These are phyloP conservation scores for Phyllachora maydis DNA, from an alignment of 2,329 filamentous ascomycete genomes.

Conservation along the genomic window DNA sequence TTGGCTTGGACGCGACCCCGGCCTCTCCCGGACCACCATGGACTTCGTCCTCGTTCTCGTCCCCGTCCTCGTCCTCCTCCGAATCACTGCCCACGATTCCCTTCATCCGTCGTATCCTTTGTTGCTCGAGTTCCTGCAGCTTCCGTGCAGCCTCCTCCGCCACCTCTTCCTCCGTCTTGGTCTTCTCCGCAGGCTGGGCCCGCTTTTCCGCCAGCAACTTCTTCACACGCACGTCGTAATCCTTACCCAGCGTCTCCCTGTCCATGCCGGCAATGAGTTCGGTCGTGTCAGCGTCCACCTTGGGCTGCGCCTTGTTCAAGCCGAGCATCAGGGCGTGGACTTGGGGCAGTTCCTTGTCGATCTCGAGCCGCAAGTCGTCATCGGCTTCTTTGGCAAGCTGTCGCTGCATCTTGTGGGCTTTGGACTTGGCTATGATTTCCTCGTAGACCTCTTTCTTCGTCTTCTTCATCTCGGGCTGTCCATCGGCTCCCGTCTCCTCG, in stretches of 20 bases:
- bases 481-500: slow-evolving; percentile 25
- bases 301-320: slow-evolving; percentile 18
- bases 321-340: slow-evolving; percentile 52
- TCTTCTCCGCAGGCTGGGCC: slow-evolving; percentile 68
- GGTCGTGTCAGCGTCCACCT: slow-evolving; percentile 11
- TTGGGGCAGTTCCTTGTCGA: slow-evolving; percentile 66
- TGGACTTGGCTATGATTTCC: slow-evolving; percentile 93
- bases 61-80: slow-evolving; percentile 30
- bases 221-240: slow-evolving; percentile 71
- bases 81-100: slow-evolving; percentile 55
- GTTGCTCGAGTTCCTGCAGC: slow-evolving; percentile 64
- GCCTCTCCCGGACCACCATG: too few relatives aligned
- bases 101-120: slow-evolving; percentile 67
- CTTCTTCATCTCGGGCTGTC: slow-evolving; percentile 68
- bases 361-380: slow-evolving; percentile 62
- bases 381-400: slow-evolving; percentile 88
- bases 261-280: slow-evolving; percentile 29
- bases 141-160: slow-evolving; percentile 56
- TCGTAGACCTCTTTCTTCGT: slow-evolving; percentile 95
- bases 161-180: slow-evolving; percentile 79
- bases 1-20: too few relatives aligned
- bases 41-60: too few relatives aligned
- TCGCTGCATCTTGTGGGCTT: slow-evolving; percentile 82
- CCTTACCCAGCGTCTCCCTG: slow-evolving; percentile 52
- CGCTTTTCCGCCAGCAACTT: slow-evolving; percentile 69